Percentiles rank a stretch among this genome's conserved stretches.
Evolutionary conservation across 2,329 filamentous ascomycete species (phyloP).

Genomic region (Beauveria brongniartii): DNA sequence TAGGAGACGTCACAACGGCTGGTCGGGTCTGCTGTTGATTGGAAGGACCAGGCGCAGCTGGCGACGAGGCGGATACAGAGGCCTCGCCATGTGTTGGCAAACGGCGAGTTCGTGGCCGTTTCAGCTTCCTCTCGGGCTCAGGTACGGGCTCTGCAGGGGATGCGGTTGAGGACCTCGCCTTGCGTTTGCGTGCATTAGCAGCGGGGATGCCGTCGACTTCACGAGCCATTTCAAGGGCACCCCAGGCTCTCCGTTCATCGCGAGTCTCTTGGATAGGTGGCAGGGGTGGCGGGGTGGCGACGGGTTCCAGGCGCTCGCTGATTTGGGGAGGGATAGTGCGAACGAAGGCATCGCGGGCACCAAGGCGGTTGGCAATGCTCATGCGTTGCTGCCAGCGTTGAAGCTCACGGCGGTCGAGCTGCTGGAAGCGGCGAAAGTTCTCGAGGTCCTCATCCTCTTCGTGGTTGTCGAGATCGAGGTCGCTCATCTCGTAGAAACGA

Average conservation of each 20-base stretch:
- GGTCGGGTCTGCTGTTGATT: slow-evolving; percentile 1
- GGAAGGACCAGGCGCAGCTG: slow-evolving; percentile 21
- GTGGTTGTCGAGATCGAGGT: slow-evolving; percentile 33
- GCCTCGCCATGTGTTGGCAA: slow-evolving; percentile 42
- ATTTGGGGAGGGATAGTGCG: slow-evolving; percentile 50
- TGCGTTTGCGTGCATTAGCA: slow-evolving; percentile 61
- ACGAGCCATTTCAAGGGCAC: slow-evolving; percentile 77
- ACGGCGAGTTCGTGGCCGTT: slow-evolving; percentile 74
- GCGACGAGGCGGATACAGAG: slow-evolving; percentile 32
- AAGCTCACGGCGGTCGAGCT: slow-evolving; percentile 49
- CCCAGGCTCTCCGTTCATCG: slow-evolving; percentile 82
- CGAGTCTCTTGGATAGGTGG: slow-evolving; percentile 55
- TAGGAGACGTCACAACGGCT: slow-evolving; percentile 11
- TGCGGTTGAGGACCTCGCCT: slow-evolving; percentile 58
- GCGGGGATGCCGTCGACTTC: slow-evolving; percentile 49
- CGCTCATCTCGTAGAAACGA: slow-evolving; percentile 50
- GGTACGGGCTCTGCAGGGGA: slow-evolving; percentile 61
- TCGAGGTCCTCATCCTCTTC: slow-evolving; percentile 65
- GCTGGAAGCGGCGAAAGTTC: slow-evolving; percentile 45
- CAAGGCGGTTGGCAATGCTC: slow-evolving; percentile 71
- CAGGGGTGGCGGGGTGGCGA: slow-evolving; percentile 20
- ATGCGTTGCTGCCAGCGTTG: slow-evolving; percentile 78
- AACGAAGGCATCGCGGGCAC: slow-evolving; percentile 64
- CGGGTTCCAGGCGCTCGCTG: slow-evolving; percentile 52
- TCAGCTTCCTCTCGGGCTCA: slow-evolving; percentile 74